Evolutionary conservation across 176 grass and related monocot species (phyloP), one percentile per base, ranked within the genome.

Genomic region (Tillandsia fasciculata): DNA sequence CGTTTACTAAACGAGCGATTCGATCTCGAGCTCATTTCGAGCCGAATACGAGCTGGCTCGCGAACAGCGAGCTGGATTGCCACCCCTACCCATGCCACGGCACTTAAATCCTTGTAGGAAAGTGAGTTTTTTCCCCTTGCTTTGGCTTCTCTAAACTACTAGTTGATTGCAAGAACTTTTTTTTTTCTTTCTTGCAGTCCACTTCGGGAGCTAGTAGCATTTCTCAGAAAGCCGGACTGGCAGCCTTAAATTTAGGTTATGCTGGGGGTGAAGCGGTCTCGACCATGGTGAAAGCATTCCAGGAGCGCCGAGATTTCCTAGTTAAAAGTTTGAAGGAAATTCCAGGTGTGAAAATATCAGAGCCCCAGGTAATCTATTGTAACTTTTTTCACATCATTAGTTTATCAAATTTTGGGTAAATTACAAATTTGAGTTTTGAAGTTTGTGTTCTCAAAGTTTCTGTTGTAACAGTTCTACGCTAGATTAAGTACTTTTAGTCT

Each of bases 171-270:
- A 7, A 42, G 33, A 26, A 13, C 2, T 64, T 42, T 53, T n/a
- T 51, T 9, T 26, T 51, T 9, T 26, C 2, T 48, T 48, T 49
- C 33, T 42, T 42, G 33, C 66, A 96, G 92, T 88, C 67, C 70
- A 96, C 92, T 50, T 96, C 92, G 7, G 88, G 92, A 11, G 92
- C 92, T 70, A 91, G 92, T 79, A 96, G 92, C 69, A 96, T 96
- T 77, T 96, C 92, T 8, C 92, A 96, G 72, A 96, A 96, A 83
- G 92, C 92, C 66, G 88, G 92, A 15, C 75, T 96, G 66, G 92
- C 92, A 64, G 92, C 88, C 71, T 81, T 96, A 65, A 88, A 83
- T 73, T 82, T 96, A 53, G 92, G 92, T 12, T 96, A 88, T 84
- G 92, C 85, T 0, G 92, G 92, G 18, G 92, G 92, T 75, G 92